These are phyloP conservation scores for Taiwanofungus camphoratus DNA, from an alignment of 1,284 basidiomycete genomes.

Conservation along the genomic window DNA sequence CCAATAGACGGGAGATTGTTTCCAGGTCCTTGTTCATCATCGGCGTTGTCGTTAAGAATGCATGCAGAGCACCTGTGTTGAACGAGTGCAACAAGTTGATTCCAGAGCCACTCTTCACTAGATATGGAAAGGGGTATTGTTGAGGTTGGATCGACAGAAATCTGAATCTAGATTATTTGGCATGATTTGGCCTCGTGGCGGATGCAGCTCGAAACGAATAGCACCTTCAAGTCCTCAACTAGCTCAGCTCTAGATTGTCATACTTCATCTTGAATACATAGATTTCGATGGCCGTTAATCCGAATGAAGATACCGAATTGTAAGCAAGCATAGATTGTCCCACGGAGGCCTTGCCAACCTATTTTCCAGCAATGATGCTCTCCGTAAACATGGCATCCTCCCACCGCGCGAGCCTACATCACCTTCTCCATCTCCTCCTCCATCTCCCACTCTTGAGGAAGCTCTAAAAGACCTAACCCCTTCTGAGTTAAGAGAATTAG, in stretches of 20 bases:
- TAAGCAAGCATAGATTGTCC: conserved; percentile 34
- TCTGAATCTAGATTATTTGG: no score
- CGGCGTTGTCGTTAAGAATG: neutral
- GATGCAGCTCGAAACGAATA: no score
- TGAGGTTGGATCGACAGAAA: no score
- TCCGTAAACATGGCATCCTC: conserved; percentile 87
- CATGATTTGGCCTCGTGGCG: no score
- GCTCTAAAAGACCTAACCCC: conserved; percentile 62
- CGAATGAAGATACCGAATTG: conserved; percentile 93
- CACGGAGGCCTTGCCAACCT: conserved; percentile 5
- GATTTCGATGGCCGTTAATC: conserved; percentile 74
- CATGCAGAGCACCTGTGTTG: no score
- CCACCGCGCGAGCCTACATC: conserved; percentile 69
- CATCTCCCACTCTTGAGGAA: conserved; percentile 59
- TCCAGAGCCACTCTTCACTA: no score
- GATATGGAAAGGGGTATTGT: no score
- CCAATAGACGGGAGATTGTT: neutral
- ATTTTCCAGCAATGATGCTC: conserved; percentile 75
- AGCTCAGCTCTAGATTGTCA: no score
- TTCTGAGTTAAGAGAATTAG: conserved; percentile 63
- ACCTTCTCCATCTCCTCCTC: conserved; percentile 68
- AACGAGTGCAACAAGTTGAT: no score
- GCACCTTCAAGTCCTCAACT: no score
- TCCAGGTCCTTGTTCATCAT: neutral
- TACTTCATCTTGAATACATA: no score